These are phyloP conservation scores for Penicillium sp. DNA, from an alignment of 2,329 filamentous ascomycete species.

Conservation along the genomic window DNA sequence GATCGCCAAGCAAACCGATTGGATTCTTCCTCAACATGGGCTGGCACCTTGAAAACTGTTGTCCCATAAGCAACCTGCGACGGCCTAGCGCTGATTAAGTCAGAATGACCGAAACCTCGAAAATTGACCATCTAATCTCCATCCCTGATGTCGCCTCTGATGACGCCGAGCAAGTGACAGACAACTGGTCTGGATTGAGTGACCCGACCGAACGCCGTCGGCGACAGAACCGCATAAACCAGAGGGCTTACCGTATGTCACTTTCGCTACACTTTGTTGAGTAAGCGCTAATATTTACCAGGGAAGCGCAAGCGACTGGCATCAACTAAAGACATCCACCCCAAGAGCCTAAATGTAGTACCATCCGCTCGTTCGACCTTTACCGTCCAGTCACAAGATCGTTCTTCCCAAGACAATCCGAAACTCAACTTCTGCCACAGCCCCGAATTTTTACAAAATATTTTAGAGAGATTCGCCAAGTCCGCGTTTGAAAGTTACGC, in stretches of 20 bases:
- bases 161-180: neutral
- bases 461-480: slow-evolving; percentile 23
- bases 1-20: neutral
- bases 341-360: neutral
- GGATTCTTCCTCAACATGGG: neutral
- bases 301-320: slow-evolving; percentile 26
- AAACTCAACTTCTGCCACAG: slow-evolving; percentile 3
- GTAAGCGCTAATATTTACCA: neutral
- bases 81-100: neutral
- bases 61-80: neutral
- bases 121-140: neutral
- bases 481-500: slow-evolving; percentile 22
- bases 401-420: neutral
- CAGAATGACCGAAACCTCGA: slow-evolving; percentile 6
- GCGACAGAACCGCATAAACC: slow-evolving; percentile 34
- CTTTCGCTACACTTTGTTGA: neutral
- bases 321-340: slow-evolving; percentile 1
- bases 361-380: slow-evolving; percentile 1
- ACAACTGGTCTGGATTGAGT: slow-evolving; percentile 29
- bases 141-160: neutral
- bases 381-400: neutral
- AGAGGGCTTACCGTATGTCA: slow-evolving; percentile 30
- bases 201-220: slow-evolving; percentile 23
- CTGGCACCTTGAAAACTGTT: neutral
- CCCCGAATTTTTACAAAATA: neutral